Evolutionary conservation across 2,329 filamentous ascomycete species (phyloP).

Genomic region (Tolypocladium ovalisporum): DNA sequence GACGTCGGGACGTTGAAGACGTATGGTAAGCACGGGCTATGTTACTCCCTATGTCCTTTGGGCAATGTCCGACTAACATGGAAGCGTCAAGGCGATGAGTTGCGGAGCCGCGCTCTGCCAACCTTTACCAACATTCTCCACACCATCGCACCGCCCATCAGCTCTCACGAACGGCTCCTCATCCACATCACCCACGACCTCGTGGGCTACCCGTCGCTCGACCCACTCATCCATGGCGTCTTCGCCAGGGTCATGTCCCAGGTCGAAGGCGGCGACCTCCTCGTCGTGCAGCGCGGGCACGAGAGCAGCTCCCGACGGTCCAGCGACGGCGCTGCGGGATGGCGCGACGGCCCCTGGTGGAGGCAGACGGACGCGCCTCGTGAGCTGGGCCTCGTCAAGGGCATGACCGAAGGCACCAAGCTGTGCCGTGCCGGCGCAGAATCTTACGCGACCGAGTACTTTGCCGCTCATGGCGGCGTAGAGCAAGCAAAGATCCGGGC

Average conservation of each 20-base stretch:
- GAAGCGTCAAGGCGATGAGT: constrained; percentile 63
- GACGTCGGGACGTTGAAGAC: constrained; percentile 67
- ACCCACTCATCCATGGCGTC: constrained; percentile 81
- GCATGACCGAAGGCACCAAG: constrained; percentile 79
- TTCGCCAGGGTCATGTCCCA: constrained; percentile 98
- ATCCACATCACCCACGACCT: constrained; percentile 98
- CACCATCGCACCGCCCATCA: constrained; percentile 90
- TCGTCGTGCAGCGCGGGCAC: constrained; percentile 87
- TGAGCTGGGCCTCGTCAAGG: constrained; percentile 69
- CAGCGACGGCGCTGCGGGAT: constrained; percentile 52
- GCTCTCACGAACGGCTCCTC: constrained; percentile 88
- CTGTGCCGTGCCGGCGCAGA: constrained; percentile 84
- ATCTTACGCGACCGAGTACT: constrained; percentile 77
- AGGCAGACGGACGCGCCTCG: constrained; percentile 58
- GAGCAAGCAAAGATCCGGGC: constrained; percentile 72
- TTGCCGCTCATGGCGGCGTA: constrained; percentile 64
- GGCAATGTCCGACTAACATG: background rate
- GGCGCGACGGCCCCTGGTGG: constrained; percentile 98
- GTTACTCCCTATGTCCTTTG: no score
- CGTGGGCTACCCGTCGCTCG: constrained; percentile 84
- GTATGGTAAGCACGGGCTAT: constrained; percentile 25
- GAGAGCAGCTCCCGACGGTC: constrained; percentile 64
- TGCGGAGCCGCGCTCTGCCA: constrained; percentile 76
- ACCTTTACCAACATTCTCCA: constrained; percentile 93
- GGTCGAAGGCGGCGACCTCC: constrained; percentile 89